A percentile compares a stretch with the other conserved stretches of the same genome.
These are phyloP conservation scores for Iberis amara DNA, from an alignment of 441 rosid genomes.

Conservation along the genomic window DNA sequence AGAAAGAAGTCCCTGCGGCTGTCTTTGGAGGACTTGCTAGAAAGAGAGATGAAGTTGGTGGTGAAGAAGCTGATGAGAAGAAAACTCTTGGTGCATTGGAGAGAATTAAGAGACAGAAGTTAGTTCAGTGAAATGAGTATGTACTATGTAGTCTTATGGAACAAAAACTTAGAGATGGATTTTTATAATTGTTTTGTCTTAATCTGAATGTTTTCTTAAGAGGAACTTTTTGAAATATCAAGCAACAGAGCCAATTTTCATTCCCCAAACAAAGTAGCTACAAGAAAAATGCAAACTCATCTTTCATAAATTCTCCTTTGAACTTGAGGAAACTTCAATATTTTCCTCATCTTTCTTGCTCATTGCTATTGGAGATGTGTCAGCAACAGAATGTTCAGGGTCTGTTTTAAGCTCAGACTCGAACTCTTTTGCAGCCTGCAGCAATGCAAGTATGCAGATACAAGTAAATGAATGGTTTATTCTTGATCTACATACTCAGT, in stretches of 20 bases:
- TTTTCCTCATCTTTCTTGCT: conserved; percentile 51
- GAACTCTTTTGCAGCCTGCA: conserved; percentile 90
- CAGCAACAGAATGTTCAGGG: conserved; percentile 44
- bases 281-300: conserved; percentile 16
- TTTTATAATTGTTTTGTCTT: conserved; percentile 11
- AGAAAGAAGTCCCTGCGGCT: conserved; percentile 75
- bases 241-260: background rate
- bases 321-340: conserved; percentile 41
- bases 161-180: background rate
- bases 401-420: conserved; percentile 88
- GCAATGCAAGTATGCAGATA: background rate
- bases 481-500: too few relatives aligned
- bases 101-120: conserved; percentile 72
- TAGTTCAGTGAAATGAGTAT: conserved; percentile 18
- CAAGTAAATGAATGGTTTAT: too few relatives aligned
- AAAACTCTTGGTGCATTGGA: conserved; percentile 67
- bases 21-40: conserved; percentile 75
- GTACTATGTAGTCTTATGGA: too few relatives aligned
- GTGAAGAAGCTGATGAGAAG: conserved; percentile 31
- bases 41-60: conserved; percentile 63
- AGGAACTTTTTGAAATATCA: background rate
- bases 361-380: conserved; percentile 39
- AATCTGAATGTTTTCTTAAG: background rate
- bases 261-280: conserved; percentile 12
- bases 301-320: conserved; percentile 65